Evolutionary conservation across 805 yeast genomes (phyloP), one percentile per base, ranked within the genome.

Genomic region (Suhomyces xylopsoci): DNA sequence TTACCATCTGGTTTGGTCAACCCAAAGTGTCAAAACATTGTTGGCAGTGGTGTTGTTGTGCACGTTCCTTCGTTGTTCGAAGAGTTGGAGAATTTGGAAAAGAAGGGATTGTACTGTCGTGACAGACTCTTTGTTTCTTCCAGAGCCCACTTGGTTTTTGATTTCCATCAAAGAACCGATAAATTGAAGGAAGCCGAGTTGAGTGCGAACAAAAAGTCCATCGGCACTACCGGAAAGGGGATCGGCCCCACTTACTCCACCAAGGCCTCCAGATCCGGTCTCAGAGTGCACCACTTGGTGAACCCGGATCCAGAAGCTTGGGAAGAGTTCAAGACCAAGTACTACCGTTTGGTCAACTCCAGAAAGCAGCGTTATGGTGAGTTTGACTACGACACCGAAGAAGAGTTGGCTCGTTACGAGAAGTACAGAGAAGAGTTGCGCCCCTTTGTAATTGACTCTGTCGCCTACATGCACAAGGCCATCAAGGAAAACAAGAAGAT

Each of bases 161-260:
- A 93, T 72, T 92, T 94, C 85, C 99, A 94, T 76, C 99, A 94
- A 77, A 84, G 92, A 70, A 92, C 96, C 48, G 99, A 94, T 70
- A 94, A 91, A 65, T 81, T 94, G 64, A 89, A 96, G 73, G 99
- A 94, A 75, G 86, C 88, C 50, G 99, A 94, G 74, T 81, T 94
- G 51, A 81, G 89, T 25, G 75, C 78, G 53, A 83, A 84, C 70
- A 90, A 90, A 70, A 90, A 90, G 69, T 81, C 89, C 24, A 93
- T 94, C 64, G 99, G 99, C 62, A 94, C 99, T 57, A 94, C 99
- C 34, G 97, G 98, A 68, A 94, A 94, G 70, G 99, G 99, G 74
- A 94, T 94, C 65, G 99, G 99, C 53, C 99, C 99, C 63, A 88
- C 99, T 44, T 94, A 94, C 71, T 87, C 97, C 24, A 91, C 99